Evolutionary conservation across 306 rosid genomes (phyloP), one percentile per base, ranked within the genome.

Genomic region (Vigna angularis): DNA sequence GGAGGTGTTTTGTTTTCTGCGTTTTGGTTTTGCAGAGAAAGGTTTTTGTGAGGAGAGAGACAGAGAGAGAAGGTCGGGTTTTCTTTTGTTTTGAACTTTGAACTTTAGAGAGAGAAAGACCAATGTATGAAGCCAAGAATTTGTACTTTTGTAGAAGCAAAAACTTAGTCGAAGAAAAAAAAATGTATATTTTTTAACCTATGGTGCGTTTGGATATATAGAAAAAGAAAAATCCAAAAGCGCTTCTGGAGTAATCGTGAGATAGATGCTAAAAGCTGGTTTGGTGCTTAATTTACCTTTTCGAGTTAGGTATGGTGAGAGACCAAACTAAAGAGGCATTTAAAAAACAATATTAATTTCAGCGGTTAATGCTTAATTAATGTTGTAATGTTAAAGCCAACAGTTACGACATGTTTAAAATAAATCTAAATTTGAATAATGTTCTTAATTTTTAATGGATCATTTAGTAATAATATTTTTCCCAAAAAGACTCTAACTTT

Each of bases 61-160:
- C 57, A 24, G 22, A n/a, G 52, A 6, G 8, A 56, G 48, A 10
- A 48, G 13, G 80, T 12, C 57, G 52, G 50, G 20, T 50, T 70
- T 34, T 52, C 36, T 13, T 55, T 76, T 51, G 49, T 58, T 70
- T 48, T 0, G 11, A 65, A 36, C 20, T 55, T 63, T 63, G 11
- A 32, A 32, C 24, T 66, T 66, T 45, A 55, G 52, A 66, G 61
- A 45, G 38, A 45, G 38, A 47, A 13, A 17, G 69, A 67, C 69
- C 61, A 56, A 77, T 74, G 15, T 13, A 64, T 50, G 74, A 78
- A 82, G 86, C 58, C 40, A 78, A 82, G 84, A 70, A 85, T 45
- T 69, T 66, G 68, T 73, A 55, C 58, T 45, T 67, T 53, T 66
- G 44, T 75, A 6, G 16, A 13, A 65, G 51, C 13, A 2, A 58